Evolutionary conservation across 2,329 filamentous ascomycete genomes (phyloP).

Genomic region (Chaetomiaceae sp.): DNA sequence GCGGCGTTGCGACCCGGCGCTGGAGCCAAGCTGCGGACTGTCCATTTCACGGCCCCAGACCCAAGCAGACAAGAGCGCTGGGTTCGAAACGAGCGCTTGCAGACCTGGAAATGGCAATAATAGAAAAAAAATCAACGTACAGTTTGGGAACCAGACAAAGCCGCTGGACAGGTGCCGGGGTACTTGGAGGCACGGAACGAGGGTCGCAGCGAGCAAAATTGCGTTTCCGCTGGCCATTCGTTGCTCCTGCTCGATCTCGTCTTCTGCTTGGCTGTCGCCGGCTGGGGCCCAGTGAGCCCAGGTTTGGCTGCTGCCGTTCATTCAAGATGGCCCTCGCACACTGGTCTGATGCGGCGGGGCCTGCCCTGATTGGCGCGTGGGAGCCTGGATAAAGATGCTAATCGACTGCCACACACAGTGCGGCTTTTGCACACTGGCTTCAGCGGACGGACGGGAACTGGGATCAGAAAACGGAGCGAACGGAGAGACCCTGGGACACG

Average conservation of each 20-base stretch:
- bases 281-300: conserved; percentile 2
- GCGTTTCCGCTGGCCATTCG: conserved; percentile 20
- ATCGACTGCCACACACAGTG: conserved; percentile 9
- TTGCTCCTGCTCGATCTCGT: conserved; percentile 20
- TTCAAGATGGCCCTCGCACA: conserved; percentile 12
- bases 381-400: conserved; percentile 2
- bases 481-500: background rate
- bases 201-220: conserved; percentile 23
- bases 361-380: conserved; percentile 9
- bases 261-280: conserved; percentile 20
- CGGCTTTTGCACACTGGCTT: background rate
- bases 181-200: conserved; percentile 21
- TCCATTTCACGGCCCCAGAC: conserved; percentile 22
- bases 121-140: conserved; percentile 20
- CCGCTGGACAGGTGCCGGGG: conserved; percentile 16
- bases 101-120: background rate
- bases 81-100: background rate
- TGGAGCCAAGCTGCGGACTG: conserved; percentile 18
- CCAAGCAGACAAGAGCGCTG: too few species aligned
- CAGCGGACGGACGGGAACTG: background rate
- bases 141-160: conserved; percentile 15
- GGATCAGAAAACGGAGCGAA: background rate
- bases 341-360: conserved; percentile 6
- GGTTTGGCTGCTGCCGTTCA: conserved; percentile 6
- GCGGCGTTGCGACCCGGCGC: conserved; percentile 49